Evolutionary conservation across 2,329 filamentous ascomycete species (phyloP).

Genomic region (Pseudogymnoascus sp.): DNA sequence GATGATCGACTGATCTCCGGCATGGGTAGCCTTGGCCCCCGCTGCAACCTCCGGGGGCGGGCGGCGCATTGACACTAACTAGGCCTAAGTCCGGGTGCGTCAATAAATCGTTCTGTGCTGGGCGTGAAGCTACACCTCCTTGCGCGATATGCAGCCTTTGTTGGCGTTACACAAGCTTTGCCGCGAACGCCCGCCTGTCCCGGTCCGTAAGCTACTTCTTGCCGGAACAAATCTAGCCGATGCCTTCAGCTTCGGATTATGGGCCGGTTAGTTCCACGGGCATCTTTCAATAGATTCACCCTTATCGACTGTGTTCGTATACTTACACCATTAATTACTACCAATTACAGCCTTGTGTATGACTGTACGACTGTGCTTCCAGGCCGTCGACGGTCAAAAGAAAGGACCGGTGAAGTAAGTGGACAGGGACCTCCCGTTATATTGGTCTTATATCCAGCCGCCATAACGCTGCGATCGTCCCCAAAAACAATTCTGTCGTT

Average conservation of each 20-base stretch:
- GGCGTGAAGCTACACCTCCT: neutral
- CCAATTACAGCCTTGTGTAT: neutral
- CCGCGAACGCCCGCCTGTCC: neutral
- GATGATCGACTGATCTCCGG: conserved; percentile 2
- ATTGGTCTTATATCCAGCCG: neutral
- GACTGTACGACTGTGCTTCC: neutral
- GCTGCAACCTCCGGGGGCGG: neutral
- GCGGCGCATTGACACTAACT: neutral
- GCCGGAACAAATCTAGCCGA: neutral
- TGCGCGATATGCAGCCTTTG: neutral
- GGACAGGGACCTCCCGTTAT: neutral
- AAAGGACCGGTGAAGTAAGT: neutral
- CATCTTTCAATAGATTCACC: neutral
- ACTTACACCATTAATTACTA: neutral
- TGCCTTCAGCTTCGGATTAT: neutral
- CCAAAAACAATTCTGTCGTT: neutral
- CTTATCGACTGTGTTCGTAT: neutral
- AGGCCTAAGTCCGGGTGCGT: neutral
- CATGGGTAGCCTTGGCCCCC: neutral
- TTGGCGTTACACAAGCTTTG: neutral
- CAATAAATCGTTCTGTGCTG: neutral
- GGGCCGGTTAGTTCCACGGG: neutral
- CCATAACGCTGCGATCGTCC: neutral
- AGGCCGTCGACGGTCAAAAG: neutral
- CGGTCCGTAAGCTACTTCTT: neutral